Evolutionary conservation across 2,329 filamentous ascomycete genomes (phyloP).

Genomic region (Neobulgaria alba): DNA sequence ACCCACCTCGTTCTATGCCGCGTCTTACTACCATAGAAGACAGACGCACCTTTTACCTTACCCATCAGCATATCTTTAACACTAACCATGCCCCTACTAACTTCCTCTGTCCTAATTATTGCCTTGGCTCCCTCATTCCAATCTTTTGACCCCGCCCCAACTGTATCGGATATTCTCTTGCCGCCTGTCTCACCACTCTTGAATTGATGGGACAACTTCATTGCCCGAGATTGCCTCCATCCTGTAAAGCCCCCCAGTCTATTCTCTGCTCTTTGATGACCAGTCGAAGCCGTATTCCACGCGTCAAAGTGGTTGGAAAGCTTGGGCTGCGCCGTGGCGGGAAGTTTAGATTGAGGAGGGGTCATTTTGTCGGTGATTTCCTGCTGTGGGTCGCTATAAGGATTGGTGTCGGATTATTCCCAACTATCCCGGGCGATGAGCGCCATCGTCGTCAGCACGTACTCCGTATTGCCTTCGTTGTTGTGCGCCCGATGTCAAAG

Average conservation of each 20-base stretch:
- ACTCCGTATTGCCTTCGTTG: no score
- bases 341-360: slow-evolving; percentile 16
- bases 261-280: slow-evolving; percentile 71
- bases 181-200: slow-evolving; percentile 47
- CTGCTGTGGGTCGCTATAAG: no score
- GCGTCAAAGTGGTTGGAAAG: slow-evolving; percentile 47
- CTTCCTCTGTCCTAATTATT: slow-evolving; percentile 36
- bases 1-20: neutral
- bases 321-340: slow-evolving; percentile 29
- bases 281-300: slow-evolving; percentile 66
- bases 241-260: slow-evolving; percentile 50
- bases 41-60: slow-evolving; percentile 30
- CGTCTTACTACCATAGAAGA: neutral
- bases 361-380: no score
- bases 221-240: slow-evolving; percentile 63
- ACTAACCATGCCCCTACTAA: slow-evolving; percentile 28
- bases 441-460: no score
- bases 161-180: slow-evolving; percentile 52
- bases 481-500: no score
- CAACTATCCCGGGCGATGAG: no score
- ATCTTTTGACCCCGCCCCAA: slow-evolving; percentile 54
- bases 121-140: slow-evolving; percentile 38
- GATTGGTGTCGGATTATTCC: no score
- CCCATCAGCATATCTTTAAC: slow-evolving; percentile 46
- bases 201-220: slow-evolving; percentile 66